Conservation (phyloP, 2,329 filamentous ascomycete species). For the Fusarium incarnatum region DNA sequence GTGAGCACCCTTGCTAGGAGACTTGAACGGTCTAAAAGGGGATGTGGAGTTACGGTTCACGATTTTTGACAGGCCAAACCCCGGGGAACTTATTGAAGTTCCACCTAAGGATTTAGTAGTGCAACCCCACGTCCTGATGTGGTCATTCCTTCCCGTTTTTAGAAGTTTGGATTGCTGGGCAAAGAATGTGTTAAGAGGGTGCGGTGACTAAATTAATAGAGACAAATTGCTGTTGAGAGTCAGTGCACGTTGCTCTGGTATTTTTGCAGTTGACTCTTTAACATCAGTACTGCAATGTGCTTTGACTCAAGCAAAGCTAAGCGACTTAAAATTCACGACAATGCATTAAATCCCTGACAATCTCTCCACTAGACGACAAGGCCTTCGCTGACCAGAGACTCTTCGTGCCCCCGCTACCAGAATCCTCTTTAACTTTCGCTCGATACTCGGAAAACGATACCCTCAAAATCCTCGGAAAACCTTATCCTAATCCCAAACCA, state of each 20-base stretch:
- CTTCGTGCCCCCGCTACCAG: not conserved
- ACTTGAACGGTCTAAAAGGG: not conserved
- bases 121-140: not conserved
- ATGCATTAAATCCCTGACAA: not conserved
- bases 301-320: not conserved
- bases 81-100: not conserved
- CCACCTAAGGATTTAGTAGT: not conserved
- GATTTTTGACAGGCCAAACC: not conserved
- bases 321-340: not conserved
- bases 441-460: conserved; percentile 3
- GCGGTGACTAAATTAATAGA: not conserved
- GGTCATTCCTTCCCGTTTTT: not conserved
- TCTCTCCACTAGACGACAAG: not conserved
- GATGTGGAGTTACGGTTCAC: not conserved
- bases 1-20: not conserved
- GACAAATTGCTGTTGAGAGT: not conserved
- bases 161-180: not conserved
- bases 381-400: not conserved
- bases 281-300: not conserved
- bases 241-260: not conserved
- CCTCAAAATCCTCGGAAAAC: not conserved
- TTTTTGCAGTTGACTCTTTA: not conserved
- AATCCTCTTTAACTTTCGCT: conserved; percentile 1
- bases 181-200: not conserved
- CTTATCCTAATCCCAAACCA: not conserved